phyloP scores from a whole-genome alignment of 495 filamentous ascomycete species.

The Sordaria brevicollis region DNA sequence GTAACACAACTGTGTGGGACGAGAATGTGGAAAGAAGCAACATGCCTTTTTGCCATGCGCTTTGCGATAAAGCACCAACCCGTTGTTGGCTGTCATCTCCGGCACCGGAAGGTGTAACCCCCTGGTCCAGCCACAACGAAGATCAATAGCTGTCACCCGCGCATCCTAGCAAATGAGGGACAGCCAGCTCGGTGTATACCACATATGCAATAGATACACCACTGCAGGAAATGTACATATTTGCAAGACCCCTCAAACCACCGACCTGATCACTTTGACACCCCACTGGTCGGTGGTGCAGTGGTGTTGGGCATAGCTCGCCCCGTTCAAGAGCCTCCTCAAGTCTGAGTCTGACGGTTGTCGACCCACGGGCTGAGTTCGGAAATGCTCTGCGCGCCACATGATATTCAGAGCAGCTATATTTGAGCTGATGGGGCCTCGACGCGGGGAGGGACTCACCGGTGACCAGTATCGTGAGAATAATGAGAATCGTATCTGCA shows the following conservation, averaged over 20 bases:
- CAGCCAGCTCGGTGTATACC: background rate
- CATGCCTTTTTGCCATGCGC: background rate
- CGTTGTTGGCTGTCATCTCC: background rate
- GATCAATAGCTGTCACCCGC: background rate
- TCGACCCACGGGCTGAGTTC: background rate
- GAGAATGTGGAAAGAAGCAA: background rate
- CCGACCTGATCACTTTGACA: background rate
- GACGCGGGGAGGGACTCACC: background rate
- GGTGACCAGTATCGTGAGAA: background rate
- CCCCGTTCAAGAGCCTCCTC: background rate
- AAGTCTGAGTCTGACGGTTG: background rate
- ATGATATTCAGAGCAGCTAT: background rate
- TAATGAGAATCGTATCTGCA: background rate
- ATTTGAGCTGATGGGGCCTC: background rate
- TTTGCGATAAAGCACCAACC: background rate
- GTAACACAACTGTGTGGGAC: background rate
- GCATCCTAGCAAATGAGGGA: background rate
- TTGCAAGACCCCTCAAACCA: background rate
- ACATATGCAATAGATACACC: background rate
- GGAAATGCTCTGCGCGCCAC: background rate
- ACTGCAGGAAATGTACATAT: background rate
- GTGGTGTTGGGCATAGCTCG: background rate
- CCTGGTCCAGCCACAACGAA: background rate
- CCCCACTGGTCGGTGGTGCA: background rate
- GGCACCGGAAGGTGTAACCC: background rate